These are phyloP conservation scores for Moricandia arvensis DNA, from an alignment of 345 rosid species.

Conservation along the genomic window DNA sequence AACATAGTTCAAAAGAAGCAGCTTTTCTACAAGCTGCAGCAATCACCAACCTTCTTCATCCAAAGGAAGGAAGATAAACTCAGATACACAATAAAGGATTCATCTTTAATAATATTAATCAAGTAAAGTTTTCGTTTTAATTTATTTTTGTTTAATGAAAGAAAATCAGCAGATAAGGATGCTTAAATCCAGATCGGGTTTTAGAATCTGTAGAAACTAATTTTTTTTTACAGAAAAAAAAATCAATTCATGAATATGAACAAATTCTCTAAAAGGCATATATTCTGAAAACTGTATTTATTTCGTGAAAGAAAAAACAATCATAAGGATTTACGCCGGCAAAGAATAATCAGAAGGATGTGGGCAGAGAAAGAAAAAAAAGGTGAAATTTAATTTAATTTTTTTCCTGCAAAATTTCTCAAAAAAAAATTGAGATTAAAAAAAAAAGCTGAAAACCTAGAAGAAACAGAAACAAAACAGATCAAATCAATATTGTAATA, in stretches of 20 bases:
- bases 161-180: not conserved
- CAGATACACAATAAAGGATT: not conserved
- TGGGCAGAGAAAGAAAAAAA: not conserved
- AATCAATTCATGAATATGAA: not conserved
- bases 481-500: not conserved
- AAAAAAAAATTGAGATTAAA: not conserved
- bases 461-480: slow-evolving; percentile 1
- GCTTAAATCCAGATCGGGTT: slow-evolving; percentile 11
- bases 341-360: slow-evolving; percentile 11
- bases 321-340: slow-evolving; percentile 9
- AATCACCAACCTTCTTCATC: slow-evolving; percentile 48
- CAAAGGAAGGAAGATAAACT: slow-evolving; percentile 21
- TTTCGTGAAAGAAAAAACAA: slow-evolving; percentile 15
- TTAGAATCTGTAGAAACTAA: not conserved
- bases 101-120: not conserved
- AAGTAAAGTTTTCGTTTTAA: not conserved
- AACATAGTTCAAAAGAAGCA: slow-evolving; percentile 70
- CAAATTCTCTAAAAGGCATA: not conserved
- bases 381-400: not conserved
- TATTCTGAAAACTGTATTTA: not conserved
- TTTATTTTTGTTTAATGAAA: not conserved
- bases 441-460: not conserved
- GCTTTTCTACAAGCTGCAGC: slow-evolving; percentile 82
- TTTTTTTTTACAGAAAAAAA: not conserved
- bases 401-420: not conserved